phyloP scores from a whole-genome alignment of 164 flowering plant species.

The Tinospora cordifolia region DNA sequence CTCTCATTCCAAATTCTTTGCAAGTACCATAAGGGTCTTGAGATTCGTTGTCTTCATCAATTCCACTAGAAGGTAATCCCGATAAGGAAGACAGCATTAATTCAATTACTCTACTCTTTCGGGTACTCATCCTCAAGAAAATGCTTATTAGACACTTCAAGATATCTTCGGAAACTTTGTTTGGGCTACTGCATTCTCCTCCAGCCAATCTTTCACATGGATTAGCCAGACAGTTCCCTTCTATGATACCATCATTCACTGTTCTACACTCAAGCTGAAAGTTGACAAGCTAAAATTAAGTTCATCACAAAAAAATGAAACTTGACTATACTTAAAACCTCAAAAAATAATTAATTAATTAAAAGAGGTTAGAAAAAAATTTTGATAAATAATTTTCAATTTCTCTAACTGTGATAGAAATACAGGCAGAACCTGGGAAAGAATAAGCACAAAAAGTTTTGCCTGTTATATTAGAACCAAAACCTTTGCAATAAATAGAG shows the following conservation, averaged over 20 bases:
- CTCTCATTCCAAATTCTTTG: slow-evolving; percentile 44
- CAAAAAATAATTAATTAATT: too few relatives aligned
- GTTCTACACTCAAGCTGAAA: slow-evolving; percentile 38
- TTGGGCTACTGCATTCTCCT: slow-evolving; percentile 34
- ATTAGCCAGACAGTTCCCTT: slow-evolving; percentile 18
- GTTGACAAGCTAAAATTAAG: slow-evolving; percentile 9
- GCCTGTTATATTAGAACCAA: too few relatives aligned
- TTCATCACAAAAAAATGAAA: background rate
- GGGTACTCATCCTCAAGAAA: slow-evolving; percentile 50
- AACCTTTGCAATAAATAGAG: too few relatives aligned
- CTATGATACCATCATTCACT: slow-evolving; percentile 28
- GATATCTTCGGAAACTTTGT: slow-evolving; percentile 50
- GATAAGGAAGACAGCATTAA: slow-evolving; percentile 23
- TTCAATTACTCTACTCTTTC: slow-evolving; percentile 18
- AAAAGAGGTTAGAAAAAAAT: too few relatives aligned
- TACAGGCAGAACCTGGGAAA: too few relatives aligned
- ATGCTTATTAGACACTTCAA: slow-evolving; percentile 55
- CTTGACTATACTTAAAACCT: too few relatives aligned
- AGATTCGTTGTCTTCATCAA: slow-evolving; percentile 20
- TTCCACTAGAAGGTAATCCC: slow-evolving; percentile 22
- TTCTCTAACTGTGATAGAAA: too few relatives aligned
- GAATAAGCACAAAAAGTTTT: too few relatives aligned
- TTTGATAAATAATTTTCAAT: too few relatives aligned
- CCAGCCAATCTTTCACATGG: slow-evolving; percentile 19
- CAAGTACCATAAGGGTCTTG: slow-evolving; percentile 66